Base-by-base conservation (phyloP, 2,329 filamentous ascomycete species). In the Exophiala spinifera region DNA sequence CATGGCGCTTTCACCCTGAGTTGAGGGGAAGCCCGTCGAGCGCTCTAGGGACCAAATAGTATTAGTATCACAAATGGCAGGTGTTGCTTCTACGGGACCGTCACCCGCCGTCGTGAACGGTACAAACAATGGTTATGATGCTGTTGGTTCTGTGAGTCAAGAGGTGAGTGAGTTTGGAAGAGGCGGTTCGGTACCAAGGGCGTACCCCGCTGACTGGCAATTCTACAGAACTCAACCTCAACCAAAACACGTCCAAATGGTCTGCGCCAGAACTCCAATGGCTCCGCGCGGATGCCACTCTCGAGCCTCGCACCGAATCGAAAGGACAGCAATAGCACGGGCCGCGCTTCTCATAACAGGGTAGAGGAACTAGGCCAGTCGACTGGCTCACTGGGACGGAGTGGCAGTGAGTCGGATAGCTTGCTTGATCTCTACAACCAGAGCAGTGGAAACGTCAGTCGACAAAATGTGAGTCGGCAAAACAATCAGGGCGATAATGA, bases 361-460 rank as follows among this genome's bases (percentile, higher is more conserved):
- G 60, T 62, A 14, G 65, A 65, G 47, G 59, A 64, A 28, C 52
- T 64, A 37, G 68, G 69, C 25, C 70, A 70, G 47, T 65, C 63
- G 34, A 34, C 49, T 23, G 48, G 55, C 23, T 68, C 65, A 49
- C 61, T 68, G 8, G 70, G 66, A 47, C 68, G 70, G 50, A 69
- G 63, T 53, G 71, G 66, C 48, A 72, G 67, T 51, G 74, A 76
- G 53, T 51, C 65, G n/a, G 68, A 70, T 50, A 72, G 66, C 52
- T 54, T 69, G 45, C 64, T 70, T 19, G 71, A 73, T 48, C 59
- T 69, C 3, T 70, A 71, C 51, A 65, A 65, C 23, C 52, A 55
- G n/a, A 64, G 59, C 46, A 57, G 56, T 11, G 50, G 51, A 28
- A 61, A 64, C 48, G 58, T 57, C 25, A 63, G 57, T 51, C 55